Conservation (phyloP, 305 asterid genomes). For the Rubia peregrina region DNA sequence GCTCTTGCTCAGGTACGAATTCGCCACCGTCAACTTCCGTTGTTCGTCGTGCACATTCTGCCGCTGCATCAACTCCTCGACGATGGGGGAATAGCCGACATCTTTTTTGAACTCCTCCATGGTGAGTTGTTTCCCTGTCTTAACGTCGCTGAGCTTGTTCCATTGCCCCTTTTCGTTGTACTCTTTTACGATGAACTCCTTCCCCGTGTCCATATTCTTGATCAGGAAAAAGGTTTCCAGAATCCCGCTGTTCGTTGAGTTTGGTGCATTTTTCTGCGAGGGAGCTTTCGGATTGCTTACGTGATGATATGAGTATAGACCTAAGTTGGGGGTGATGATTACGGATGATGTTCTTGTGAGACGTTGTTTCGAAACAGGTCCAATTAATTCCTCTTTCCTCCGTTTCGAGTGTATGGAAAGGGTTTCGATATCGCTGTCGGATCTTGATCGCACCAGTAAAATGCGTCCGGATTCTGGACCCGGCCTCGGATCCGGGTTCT, state of each 20-base stretch:
- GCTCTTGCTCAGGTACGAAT: slow-evolving; percentile 57
- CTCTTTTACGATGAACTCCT: slow-evolving; percentile 82
- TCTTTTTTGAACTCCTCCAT: slow-evolving; percentile 91
- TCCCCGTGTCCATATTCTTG: slow-evolving; percentile 85
- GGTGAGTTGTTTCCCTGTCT: slow-evolving; percentile 86
- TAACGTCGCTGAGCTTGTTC: slow-evolving; percentile 79
- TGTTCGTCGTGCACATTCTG: slow-evolving; percentile 32
- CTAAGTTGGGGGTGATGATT: slow-evolving; percentile 22
- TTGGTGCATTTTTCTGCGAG: slow-evolving; percentile 28
- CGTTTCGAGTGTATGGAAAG: slow-evolving; percentile 50
- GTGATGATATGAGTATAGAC: slow-evolving; percentile 22
- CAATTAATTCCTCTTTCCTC: slow-evolving; percentile 66
- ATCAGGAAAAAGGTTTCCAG: slow-evolving; percentile 69
- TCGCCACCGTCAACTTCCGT: slow-evolving; percentile 30
- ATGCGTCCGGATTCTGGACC: slow-evolving; percentile 23
- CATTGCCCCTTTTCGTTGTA: slow-evolving; percentile 71
- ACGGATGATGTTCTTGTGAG: slow-evolving; percentile 68
- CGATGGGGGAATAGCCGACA: slow-evolving; percentile 71
- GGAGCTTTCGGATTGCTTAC: slow-evolving; percentile 4
- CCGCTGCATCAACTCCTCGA: slow-evolving; percentile 74
- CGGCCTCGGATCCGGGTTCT: slow-evolving; percentile 1
- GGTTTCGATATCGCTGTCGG: slow-evolving; percentile 68
- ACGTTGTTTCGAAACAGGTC: slow-evolving; percentile 58
- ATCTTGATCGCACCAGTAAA: slow-evolving; percentile 63
- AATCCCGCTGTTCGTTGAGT: slow-evolving; percentile 20